These are phyloP conservation scores for Oenanthe javanica DNA, from an alignment of 140 eudicot genomes.

Conservation along the genomic window DNA sequence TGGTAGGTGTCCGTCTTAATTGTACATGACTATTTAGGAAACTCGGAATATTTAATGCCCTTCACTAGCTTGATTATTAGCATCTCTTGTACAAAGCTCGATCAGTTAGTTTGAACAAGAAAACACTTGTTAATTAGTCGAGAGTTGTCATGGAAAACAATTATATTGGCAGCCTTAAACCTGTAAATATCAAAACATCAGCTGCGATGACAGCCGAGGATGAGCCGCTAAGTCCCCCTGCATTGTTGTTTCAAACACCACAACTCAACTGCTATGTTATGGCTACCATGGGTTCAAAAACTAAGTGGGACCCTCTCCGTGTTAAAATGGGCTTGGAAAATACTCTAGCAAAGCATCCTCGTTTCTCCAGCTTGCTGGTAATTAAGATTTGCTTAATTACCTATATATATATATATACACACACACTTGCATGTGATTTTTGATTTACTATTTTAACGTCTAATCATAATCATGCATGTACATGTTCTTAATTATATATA, in stretches of 20 bases:
- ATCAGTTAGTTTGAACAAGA: neutral
- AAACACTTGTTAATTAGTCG: neutral
- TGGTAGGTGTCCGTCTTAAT: slow-evolving; percentile 1
- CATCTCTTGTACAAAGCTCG: too few species aligned
- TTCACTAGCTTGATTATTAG: neutral
- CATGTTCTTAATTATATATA: neutral
- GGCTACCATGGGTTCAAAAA: slow-evolving; percentile 9
- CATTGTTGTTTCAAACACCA: neutral
- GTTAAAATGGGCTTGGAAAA: slow-evolving; percentile 10
- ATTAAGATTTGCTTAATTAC: neutral
- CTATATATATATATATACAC: too few species aligned
- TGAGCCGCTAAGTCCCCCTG: slow-evolving; percentile 3
- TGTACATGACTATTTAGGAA: neutral
- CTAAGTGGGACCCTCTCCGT: neutral
- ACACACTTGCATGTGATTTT: too few species aligned
- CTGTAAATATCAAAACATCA: neutral
- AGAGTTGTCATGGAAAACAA: neutral
- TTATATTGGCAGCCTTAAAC: neutral
- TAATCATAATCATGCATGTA: neutral
- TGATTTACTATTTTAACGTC: neutral
- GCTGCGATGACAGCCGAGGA: neutral
- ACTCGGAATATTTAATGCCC: neutral
- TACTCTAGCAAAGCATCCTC: slow-evolving; percentile 42
- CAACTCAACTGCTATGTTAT: neutral
- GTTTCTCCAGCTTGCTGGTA: slow-evolving; percentile 54